Evolutionary conservation across 2,329 filamentous ascomycete species (phyloP), one percentile per base, ranked within the genome.

Genomic region (Calonectria henricotiae): DNA sequence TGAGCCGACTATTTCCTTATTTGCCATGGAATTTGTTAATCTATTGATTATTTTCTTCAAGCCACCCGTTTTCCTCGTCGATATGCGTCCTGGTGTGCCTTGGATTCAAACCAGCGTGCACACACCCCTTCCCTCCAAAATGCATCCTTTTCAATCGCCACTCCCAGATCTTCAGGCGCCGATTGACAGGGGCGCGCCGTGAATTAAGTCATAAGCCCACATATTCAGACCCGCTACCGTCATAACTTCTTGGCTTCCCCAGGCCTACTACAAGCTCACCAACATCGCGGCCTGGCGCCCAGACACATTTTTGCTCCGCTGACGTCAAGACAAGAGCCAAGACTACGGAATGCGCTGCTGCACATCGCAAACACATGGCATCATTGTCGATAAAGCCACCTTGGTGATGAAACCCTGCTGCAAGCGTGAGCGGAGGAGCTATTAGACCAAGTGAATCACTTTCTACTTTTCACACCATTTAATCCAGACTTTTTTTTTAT

Each of bases 161-260:
- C 35, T 5, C 6, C 32, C 49, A 27, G 32, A 55, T 55, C 32
- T 55, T 55, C 49, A 15, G 49, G 46, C 49, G 30, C 13, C 25
- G 20, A 37, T 58, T n/a, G 20, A 47, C 41, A 35, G n/a, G 20
- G 27, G 51, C 27, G n/a, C 17, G n/a, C 17, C 51, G 46, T 60
- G 27, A 65, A 65, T 60, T 65, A 60, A 43, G 63, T 60, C 63
- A 65, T 49, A 27, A 65, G 44, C 51, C 63, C 49, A 65, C 63
- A 46, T 60, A 27, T 23, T 15, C 49, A 46, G 63, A 39, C 30
- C 41, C 62, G 30, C 49, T 37, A 27, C 41, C 49, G 49, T 65
- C 63, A 47, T 65, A 8, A 8, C 17, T 20, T 49, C 51, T 58
- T 65, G 63, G 51, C 49, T 60, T 60, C 27, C 47, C 49, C 63